Evolutionary conservation across 1,139 yeast species (phyloP).

Genomic region (Geotrichum klebahnii): DNA sequence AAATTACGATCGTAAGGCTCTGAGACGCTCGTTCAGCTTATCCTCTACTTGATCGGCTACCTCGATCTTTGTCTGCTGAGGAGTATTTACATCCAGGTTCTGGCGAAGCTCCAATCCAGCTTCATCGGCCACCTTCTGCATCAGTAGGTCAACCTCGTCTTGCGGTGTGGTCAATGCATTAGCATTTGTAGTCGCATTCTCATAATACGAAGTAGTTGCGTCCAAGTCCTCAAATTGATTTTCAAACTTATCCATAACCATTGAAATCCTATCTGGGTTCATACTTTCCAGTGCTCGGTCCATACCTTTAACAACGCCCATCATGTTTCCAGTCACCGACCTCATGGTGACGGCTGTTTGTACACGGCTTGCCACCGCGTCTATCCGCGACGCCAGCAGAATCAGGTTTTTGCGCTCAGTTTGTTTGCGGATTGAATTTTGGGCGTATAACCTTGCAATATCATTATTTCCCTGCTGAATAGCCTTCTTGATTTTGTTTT

Average conservation of each 20-base stretch:
- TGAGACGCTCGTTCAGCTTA: slow-evolving; percentile 74
- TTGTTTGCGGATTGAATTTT: slow-evolving; percentile 88
- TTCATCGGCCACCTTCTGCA: slow-evolving; percentile 95
- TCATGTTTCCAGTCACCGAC: slow-evolving; percentile 89
- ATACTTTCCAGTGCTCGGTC: slow-evolving; percentile 92
- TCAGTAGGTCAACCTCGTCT: slow-evolving; percentile 86
- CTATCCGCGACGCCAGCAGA: slow-evolving; percentile 82
- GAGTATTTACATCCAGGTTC: slow-evolving; percentile 52
- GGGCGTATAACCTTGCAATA: slow-evolving; percentile 91
- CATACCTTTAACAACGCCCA: slow-evolving; percentile 90
- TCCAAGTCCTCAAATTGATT: slow-evolving; percentile 93
- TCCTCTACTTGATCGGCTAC: slow-evolving; percentile 75
- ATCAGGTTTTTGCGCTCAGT: slow-evolving; percentile 81
- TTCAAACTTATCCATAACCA: slow-evolving; percentile 97
- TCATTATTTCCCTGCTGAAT: slow-evolving; percentile 82
- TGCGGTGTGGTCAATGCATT: slow-evolving; percentile 89
- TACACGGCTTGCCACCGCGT: slow-evolving; percentile 91
- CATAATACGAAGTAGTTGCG: slow-evolving; percentile 89
- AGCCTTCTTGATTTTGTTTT: slow-evolving; percentile 83
- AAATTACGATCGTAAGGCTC: slow-evolving; percentile 61
- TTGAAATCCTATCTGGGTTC: slow-evolving; percentile 83
- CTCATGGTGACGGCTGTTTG: slow-evolving; percentile 98
- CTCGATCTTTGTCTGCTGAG: slow-evolving; percentile 39
- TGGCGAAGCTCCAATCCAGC: slow-evolving; percentile 94
- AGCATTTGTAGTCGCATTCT: slow-evolving; percentile 80